phyloP scores from a whole-genome alignment of 1,139 yeast genomes.

The Suhomyces terraborum region DNA sequence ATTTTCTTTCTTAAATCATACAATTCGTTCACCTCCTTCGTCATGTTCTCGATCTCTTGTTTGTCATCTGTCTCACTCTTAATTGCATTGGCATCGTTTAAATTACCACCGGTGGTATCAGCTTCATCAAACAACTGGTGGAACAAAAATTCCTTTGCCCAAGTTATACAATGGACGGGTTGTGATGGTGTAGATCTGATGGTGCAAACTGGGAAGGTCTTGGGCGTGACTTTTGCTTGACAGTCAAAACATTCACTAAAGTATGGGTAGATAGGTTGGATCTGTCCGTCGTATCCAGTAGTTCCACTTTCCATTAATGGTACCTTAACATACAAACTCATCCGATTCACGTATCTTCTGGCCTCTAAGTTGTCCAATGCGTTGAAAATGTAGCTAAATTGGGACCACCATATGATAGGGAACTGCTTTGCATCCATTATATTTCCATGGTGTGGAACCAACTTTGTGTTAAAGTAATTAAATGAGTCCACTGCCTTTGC shows the following conservation, averaged over 20 bases:
- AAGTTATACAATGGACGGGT: conserved; percentile 94
- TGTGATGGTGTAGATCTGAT: conserved; percentile 95
- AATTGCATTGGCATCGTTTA: conserved; percentile 38
- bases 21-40: conserved; percentile 77
- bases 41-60: conserved; percentile 67
- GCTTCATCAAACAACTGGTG: conserved; percentile 73
- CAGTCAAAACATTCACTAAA: conserved; percentile 93
- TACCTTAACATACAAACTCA: conserved; percentile 69
- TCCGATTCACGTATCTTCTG: conserved; percentile 81
- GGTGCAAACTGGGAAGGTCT: conserved; percentile 93
- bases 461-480: conserved; percentile 65
- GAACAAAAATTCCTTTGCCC: conserved; percentile 94
- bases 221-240: conserved; percentile 81
- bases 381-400: conserved; percentile 78
- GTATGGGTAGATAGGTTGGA: conserved; percentile 85
- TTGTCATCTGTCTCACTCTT: conserved; percentile 59
- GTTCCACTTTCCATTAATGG: conserved; percentile 95
- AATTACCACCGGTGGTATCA: conserved; percentile 26
- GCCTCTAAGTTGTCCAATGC: conserved; percentile 96
- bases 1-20: conserved; percentile 58
- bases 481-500: conserved; percentile 77
- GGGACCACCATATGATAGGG: conserved; percentile 78
- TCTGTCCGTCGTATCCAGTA: conserved; percentile 91
- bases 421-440: conserved; percentile 76
- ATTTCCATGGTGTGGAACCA: conserved; percentile 84